Evolutionary conservation across 2,329 filamentous ascomycete genomes (phyloP), one percentile per base, ranked within the genome.

Genomic region (Fusarium solani-melongenae): DNA sequence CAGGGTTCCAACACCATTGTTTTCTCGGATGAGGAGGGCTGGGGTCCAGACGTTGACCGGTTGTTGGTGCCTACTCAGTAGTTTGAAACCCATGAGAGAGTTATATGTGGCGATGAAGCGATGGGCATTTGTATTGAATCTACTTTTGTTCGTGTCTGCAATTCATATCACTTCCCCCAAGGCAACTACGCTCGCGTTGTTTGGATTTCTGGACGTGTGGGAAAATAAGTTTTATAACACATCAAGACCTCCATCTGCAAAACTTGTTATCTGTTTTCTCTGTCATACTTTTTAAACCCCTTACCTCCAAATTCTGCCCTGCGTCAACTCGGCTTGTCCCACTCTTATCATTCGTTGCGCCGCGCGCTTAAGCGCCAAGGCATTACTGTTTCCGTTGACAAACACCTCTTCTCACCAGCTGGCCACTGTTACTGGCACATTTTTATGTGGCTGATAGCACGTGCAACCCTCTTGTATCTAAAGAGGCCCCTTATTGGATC

Each of bases 1-100:
- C 79, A 80, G 17, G 88, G 88, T 5, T 73, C 67, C 0, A 91
- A 91, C 75, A 84, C 83, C 3, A 81, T 91, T 39, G 82, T 82
- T 2, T 83, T 91, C 62, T 83, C 83, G 62, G 83, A 81, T 22
- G 79, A 78, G 62, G 84, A 80, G 38, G 81, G 53, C 88, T 83
- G 80, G 90, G 74, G 69, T 3, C 72, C 76, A 0, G 76, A 78
- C 44, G 66, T 78, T 15, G 89, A 91, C 79, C 79, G 85, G 8
- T 63, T 91, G 51, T 83, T 90, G 78, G 87, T 90, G 1, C 88
- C 89, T 4, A 20, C 36, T 38, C 8, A 38, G 36, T 38, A 39
- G 36, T n/a, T 39, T n/a, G 17, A n/a, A 38, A 39, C 17, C 4
- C 4, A 39, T 11, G 36, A n/a, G 17, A n/a, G 17, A 39, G 5